Conservation (phyloP, 129 eudicot genomes). For the Calendula officinalis region DNA sequence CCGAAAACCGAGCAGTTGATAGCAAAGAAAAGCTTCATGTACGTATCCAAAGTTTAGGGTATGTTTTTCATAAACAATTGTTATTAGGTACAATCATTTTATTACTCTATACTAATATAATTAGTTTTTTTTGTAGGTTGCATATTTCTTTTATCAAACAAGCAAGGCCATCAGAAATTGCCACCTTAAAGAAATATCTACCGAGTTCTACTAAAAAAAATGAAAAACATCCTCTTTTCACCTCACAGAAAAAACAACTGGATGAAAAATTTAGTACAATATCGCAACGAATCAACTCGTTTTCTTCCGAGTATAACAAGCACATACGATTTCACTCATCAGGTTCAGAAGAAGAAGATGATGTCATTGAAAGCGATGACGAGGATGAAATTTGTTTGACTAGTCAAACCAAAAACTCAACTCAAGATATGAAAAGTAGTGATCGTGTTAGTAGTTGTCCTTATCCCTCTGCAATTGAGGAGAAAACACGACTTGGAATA, state of each 20-base stretch:
- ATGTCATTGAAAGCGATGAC: constrained; percentile 44
- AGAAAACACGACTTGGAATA: constrained; percentile 47
- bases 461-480: constrained; percentile 70
- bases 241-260: constrained; percentile 64
- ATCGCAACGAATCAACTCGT: constrained; percentile 58
- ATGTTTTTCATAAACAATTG: constrained; percentile 21
- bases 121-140: constrained; percentile 35
- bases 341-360: constrained; percentile 36
- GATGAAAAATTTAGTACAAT: constrained; percentile 70
- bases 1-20: constrained; percentile 39
- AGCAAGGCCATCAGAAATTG: constrained; percentile 44
- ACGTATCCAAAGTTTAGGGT: constrained; percentile 80
- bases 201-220: constrained; percentile 18
- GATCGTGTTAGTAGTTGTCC: constrained; percentile 54
- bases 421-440: constrained; percentile 34
- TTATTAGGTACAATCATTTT: too few relatives aligned
- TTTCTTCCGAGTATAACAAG: constrained; percentile 47
- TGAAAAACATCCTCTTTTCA: constrained; percentile 60
- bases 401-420: constrained; percentile 36
- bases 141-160: constrained; percentile 40
- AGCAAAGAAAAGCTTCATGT: constrained; percentile 56
- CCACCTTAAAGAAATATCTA: constrained; percentile 33
- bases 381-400: constrained; percentile 33
- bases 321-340: constrained; percentile 69
- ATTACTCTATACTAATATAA: too few relatives aligned